Evolutionary conservation across 306 rosid species (phyloP).

Genomic region (Casuarina cunninghamiana): DNA sequence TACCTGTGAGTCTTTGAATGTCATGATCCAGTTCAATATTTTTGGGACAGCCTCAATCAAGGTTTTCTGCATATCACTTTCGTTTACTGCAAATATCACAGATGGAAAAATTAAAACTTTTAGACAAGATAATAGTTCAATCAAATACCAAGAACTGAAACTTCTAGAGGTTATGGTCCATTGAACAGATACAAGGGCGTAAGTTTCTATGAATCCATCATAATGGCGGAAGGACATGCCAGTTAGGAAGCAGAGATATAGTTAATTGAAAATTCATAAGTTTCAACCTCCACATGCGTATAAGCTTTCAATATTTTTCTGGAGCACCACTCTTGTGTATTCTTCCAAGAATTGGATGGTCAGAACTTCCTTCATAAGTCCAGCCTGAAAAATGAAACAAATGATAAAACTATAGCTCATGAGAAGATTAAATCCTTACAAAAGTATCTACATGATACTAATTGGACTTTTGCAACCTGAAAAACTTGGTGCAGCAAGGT

Average conservation of each 20-base stretch:
- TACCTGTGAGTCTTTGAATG: slow-evolving; percentile 69
- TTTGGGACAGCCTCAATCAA: slow-evolving; percentile 73
- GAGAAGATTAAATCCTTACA: slow-evolving; percentile 3
- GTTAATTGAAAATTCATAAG: slow-evolving; percentile 3
- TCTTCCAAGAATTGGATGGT: slow-evolving; percentile 61
- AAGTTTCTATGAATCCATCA: not conserved
- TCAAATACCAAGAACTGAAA: not conserved
- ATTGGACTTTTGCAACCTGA: slow-evolving; percentile 57
- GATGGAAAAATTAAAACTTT: slow-evolving; percentile 18
- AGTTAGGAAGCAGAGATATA: slow-evolving; percentile 1
- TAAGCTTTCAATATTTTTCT: slow-evolving; percentile 69
- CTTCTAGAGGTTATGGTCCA: not conserved
- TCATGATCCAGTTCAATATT: slow-evolving; percentile 65
- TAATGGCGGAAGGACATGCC: not conserved
- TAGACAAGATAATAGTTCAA: slow-evolving; percentile 23
- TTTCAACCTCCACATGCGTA: slow-evolving; percentile 85
- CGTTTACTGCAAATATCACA: slow-evolving; percentile 53
- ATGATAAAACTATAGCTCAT: slow-evolving; percentile 19
- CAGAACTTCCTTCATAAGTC: slow-evolving; percentile 61
- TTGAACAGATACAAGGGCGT: slow-evolving; percentile 5
- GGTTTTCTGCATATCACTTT: slow-evolving; percentile 60
- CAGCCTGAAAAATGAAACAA: slow-evolving; percentile 53
- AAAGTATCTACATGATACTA: slow-evolving; percentile 8
- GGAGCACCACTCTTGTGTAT: slow-evolving; percentile 57
- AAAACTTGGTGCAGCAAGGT: slow-evolving; percentile 89